Base-by-base conservation (phyloP, 2,329 filamentous ascomycete genomes). In the Botryotinia calthae region DNA sequence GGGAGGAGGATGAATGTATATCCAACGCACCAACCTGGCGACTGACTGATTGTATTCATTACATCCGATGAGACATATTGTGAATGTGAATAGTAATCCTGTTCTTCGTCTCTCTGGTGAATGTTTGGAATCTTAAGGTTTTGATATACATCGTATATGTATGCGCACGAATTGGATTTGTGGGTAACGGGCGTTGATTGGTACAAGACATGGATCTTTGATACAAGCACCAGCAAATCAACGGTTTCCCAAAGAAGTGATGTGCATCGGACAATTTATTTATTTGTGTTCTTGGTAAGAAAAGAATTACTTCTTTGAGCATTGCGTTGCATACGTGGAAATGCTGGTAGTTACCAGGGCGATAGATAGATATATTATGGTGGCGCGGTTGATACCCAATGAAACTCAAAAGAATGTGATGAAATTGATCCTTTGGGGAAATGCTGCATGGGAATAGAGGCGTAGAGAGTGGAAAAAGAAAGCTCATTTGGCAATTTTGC, bases 241-340 rank as follows among this genome's bases (percentile, higher is more conserved):
- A 65, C 59, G 63, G 34, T 59, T 51, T 72, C 70, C 70, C 61
- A 72, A 72, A 72, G 51, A 72, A 67, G 70, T 72, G 62, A 67
- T 72, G 51, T 72, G 70, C 70, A 51, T 72, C 70, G 70, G 62
- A 25, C 42, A 67, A 67, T 51, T 67, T 72, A 46, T 48, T 72
- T n/a, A n/a, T 58, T 46, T 28, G 46, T 28, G 48, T 67, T 18
- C n/a, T 42, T 42, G 64, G 64, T 51, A 20, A 12, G 28, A 31
- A 40, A 28, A 20, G n/a, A 20, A 18, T 28, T 67, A 18, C 48
- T 42, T 56, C 28, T 67, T 67, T 67, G 65, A 51, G 48, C 42
- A 25, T 42, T n/a, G n/a, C 12, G 18, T 42, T 56, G 65, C 65
- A 67, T 56, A 56, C 31, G 65, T n/a, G 65, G n/a, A 67, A 56